phyloP scores from a whole-genome alignment of 1,284 basidiomycete genomes.

The Coniferiporia sulphurascens region DNA sequence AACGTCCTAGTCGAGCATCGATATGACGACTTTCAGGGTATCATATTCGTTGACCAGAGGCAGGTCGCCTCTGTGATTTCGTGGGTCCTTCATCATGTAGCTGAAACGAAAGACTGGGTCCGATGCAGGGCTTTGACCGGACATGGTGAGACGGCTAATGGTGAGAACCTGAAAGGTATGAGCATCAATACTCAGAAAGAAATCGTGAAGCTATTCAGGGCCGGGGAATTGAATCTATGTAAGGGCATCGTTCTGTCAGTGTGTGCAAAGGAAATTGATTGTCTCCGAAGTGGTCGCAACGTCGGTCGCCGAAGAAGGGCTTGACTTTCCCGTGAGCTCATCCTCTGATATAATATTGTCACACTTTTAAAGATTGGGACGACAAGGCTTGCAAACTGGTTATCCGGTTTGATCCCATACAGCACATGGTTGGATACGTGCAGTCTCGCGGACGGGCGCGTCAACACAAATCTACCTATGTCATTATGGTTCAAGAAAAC shows the following conservation, averaged over 20 bases:
- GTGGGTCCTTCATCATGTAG: conserved; percentile 54
- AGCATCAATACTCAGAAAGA: conserved; percentile 49
- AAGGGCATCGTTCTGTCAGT: conserved; percentile 27
- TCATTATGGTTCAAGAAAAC: conserved; percentile 71
- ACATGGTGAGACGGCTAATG: conserved; percentile 41
- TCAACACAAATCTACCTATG: conserved; percentile 66
- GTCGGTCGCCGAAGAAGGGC: conserved; percentile 82
- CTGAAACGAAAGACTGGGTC: conserved; percentile 51
- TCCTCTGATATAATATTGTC: conserved; percentile 5
- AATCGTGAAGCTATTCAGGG: conserved; percentile 59
- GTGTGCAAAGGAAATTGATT: neutral
- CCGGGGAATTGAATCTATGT: conserved; percentile 65
- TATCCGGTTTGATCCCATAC: conserved; percentile 71
- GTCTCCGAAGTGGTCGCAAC: conserved; percentile 67
- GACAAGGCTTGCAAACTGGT: conserved; percentile 76
- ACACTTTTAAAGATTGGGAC: conserved; percentile 8
- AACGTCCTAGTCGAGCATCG: conserved; percentile 55
- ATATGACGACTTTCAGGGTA: conserved; percentile 61
- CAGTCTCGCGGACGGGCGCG: conserved; percentile 83
- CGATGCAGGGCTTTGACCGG: conserved; percentile 66
- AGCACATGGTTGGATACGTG: conserved; percentile 77
- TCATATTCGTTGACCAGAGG: conserved; percentile 80
- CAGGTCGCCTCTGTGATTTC: conserved; percentile 71
- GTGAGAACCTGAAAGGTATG: conserved; percentile 45
- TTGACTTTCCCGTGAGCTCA: conserved; percentile 69